Base-by-base conservation (phyloP, 192 early-diverging fungal genomes). In the Coemansia sp. region DNA sequence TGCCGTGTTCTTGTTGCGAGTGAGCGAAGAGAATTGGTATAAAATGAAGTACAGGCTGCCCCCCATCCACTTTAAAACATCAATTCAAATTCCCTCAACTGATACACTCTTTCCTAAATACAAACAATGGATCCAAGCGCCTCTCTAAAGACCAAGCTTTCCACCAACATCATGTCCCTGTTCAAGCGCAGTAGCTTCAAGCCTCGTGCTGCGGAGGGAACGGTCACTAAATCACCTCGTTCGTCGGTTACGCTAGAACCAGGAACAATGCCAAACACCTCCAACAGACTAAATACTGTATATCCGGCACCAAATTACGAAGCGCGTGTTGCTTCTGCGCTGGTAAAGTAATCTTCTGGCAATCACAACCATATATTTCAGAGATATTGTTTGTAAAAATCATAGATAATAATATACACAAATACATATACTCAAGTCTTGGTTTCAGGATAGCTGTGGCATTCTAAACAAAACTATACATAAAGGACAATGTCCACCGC, bases 261-360 rank as follows among this genome's bases (percentile, higher is more conserved):
- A 25, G 45, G 13, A 27, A 17, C 52, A 15, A 36, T 41, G 4
- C 19, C 38, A 13, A 15, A 17, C 55, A 41, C 50, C 17, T 25
- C 55, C 37, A 28, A 13, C 6, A 36, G 6, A 30, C 29, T 28
- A 13, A 59, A 53, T 9, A 2, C 33, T 9, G 17, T 5, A 2
- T 19, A 17, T 11, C 41, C 59, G 0, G 64, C 50, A 22, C 62
- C 62, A 34, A 57, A 64, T 30, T 70, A 70, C 36, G 62, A 70
- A 52, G 61, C 68, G 15, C 57, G 62, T 19, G 61, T 59, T 1
- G 56, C 56, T 28, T 57, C 57, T 13, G 57, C 57, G 40, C 45
- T 70, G 23, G 42, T 53, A 23, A 70, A 60, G 57, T 70, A 64
- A 30, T 3, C 45, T 27, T 48, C 7, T 13, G 45, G 3, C 25